These are phyloP conservation scores for Pichia terricola DNA, from an alignment of 1,139 yeast genomes.

Conservation along the genomic window DNA sequence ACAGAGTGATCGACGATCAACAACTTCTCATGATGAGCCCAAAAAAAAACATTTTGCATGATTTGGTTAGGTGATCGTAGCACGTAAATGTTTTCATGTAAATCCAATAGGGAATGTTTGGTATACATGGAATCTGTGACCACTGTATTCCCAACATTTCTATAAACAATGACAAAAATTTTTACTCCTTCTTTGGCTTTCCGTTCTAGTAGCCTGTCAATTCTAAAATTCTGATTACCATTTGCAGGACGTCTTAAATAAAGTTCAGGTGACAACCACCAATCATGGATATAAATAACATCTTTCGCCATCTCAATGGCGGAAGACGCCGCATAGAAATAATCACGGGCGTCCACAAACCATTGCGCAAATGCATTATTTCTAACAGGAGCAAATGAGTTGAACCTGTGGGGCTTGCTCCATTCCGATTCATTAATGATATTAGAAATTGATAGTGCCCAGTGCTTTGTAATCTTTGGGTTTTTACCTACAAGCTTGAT, in stretches of 20 bases:
- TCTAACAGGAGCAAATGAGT: constrained; percentile 88
- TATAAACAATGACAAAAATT: constrained; percentile 83
- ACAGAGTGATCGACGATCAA: constrained; percentile 80
- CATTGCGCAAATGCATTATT: constrained; percentile 83
- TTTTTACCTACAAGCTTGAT: constrained; percentile 68
- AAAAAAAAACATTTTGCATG: constrained; percentile 84
- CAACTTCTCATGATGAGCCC: constrained; percentile 98
- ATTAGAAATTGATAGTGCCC: constrained; percentile 66
- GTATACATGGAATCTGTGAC: constrained; percentile 93
- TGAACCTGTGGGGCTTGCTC: constrained; percentile 68
- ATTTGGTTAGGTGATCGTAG: constrained; percentile 94
- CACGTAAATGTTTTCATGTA: constrained; percentile 81
- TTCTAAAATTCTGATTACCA: constrained; percentile 89
- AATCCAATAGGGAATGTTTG: constrained; percentile 78
- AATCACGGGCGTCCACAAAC: constrained; percentile 95
- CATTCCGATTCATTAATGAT: constrained; percentile 66
- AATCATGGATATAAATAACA: constrained; percentile 89
- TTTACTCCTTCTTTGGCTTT: constrained; percentile 95
- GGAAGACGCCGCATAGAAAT: constrained; percentile 91
- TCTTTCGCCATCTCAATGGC: constrained; percentile 93
- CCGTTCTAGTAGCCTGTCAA: constrained; percentile 78
- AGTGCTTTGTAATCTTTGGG: constrained; percentile 56
- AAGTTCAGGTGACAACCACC: constrained; percentile 97
- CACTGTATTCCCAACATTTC: constrained; percentile 90
- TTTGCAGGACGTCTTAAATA: constrained; percentile 90